Base-by-base conservation (phyloP, 768 basidiomycete genomes). In the Pisolithus marmoratus region DNA sequence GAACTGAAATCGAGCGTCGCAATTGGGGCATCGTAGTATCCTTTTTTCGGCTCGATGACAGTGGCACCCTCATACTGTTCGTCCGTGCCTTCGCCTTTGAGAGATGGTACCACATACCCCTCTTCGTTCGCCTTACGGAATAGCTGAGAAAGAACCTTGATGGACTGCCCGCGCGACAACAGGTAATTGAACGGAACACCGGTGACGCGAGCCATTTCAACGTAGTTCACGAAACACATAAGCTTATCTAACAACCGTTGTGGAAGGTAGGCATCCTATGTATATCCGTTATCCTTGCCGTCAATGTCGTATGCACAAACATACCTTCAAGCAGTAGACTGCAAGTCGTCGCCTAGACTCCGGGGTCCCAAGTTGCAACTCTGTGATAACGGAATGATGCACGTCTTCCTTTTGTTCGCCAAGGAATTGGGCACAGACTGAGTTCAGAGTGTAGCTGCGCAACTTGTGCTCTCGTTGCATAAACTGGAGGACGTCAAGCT, bases 391-490 rank as follows among this genome's bases (percentile, higher is more conserved):
- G 1, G 95, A 98, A 65, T 98, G 85, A 62, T 98, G 96, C 19
- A 99, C 96, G 57, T 99, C 96, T 67, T 99, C 96, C 67, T 99
- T 99, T 68, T 99, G 96, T 68, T 99, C 96, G 26, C 94, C 94
- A 4, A 99, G 76, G 68, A 99, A 99, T 60, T 95, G 90, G 2
- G 96, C 88, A 63, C 96, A 99, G 50, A 99, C 96, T 5, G 96
- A 88, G 68, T 99, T 99, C 59, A 99, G 84, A 3, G 95, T 92
- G 67, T 99, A 99, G 60, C 90, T 94, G 8, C 96, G 86, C 5
- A 99, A 74, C 64, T 98, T 99, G 73, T 97, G 89, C 68, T 99
- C 96, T 57, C 96, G 83, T 63, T 98, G 95, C 94, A 99, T 98
- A 66, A 91, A 94, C 60, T 97, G 94, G 34, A 99, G 79, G 15